These are phyloP conservation scores for Lathyrus sativus DNA, from an alignment of 306 rosid species.

Conservation along the genomic window DNA sequence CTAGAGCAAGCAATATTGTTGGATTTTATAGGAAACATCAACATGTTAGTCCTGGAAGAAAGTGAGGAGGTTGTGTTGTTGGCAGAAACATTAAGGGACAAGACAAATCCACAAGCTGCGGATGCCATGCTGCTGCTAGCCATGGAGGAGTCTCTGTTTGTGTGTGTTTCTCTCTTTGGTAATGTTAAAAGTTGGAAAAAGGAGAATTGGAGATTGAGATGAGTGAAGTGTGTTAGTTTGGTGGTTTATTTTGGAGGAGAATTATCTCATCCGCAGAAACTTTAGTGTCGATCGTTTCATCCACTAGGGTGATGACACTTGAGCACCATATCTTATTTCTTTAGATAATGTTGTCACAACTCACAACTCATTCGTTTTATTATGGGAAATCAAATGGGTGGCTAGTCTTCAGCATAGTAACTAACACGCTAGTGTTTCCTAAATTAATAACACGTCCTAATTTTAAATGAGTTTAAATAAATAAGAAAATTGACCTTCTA, in stretches of 20 bases:
- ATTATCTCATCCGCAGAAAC: constrained; percentile 56
- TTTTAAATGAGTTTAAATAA: too few species aligned
- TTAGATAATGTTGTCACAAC: constrained; percentile 57
- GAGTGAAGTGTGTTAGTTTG: constrained; percentile 40
- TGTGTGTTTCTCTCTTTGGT: background rate
- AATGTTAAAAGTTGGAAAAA: constrained; percentile 18
- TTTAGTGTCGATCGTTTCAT: constrained; percentile 47
- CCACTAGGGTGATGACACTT: constrained; percentile 71
- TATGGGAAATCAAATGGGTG: too few species aligned
- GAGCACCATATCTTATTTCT: constrained; percentile 62
- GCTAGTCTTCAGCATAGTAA: too few species aligned
- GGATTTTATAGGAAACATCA: constrained; percentile 51
- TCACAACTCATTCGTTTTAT: constrained; percentile 33
- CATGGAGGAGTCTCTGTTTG: constrained; percentile 34
- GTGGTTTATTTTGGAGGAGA: constrained; percentile 26
- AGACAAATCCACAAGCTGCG: constrained; percentile 72
- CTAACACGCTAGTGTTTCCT: too few species aligned
- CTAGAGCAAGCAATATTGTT: constrained; percentile 34
- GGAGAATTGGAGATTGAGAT: constrained; percentile 45
- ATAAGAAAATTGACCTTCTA: too few species aligned
- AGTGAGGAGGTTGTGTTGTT: constrained; percentile 39
- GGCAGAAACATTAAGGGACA: constrained; percentile 51
- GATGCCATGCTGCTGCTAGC: constrained; percentile 75
- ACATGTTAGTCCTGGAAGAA: constrained; percentile 41
- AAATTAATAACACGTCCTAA: too few species aligned